Base-by-base conservation (phyloP, 2,329 filamentous ascomycete species). In the Colletotrichum scovillei region DNA sequence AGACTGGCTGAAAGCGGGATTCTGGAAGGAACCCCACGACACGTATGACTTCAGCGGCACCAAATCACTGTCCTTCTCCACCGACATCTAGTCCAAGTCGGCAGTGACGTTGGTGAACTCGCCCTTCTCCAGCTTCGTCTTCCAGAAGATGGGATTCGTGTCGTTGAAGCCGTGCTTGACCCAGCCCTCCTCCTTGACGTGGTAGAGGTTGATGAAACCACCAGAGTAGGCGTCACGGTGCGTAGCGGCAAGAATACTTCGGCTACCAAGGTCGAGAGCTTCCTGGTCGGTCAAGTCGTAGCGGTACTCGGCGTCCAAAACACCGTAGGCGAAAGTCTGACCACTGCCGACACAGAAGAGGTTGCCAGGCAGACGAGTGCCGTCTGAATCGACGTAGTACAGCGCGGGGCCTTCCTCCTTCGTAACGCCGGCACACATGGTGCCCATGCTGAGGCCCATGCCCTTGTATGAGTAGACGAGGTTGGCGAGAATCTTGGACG, bases 131-230 rank as follows among this genome's bases (percentile, higher is more conserved):
- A 99, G 86, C 92, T 99, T 99, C 63, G 95, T 98, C 89, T 97
- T 93, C 97, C 97, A 99, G 92, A 99, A 99, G 82, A 98, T 97
- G 57, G 96, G 96, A 88, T 98, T 98, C 78, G 96, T 98, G 85
- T 99, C 97, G 81, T 88, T 95, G 81, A 99, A 99, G 75, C 97
- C 97, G 82, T 98, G 96, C 90, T 97, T 98, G 80, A 97, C 95
- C 97, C 97, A 99, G 79, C 97, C 97, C 76, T 95, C 93, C 88
- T 99, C 96, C 92, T 98, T 98, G 82, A 99, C 95, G 81, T 99
- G 97, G 86, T 99, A 99, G 81, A 98, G 83, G 87, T 99, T 99
- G 89, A 99, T 98, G 87, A 91, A 98, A 77, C 97, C 97, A 88
- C 97, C 97, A 28, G 97, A 98, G 90, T 94, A 99, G n/a, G 97